These are phyloP conservation scores for Nepenthes alata DNA, from an alignment of 179 eudicot genomes.

Conservation along the genomic window DNA sequence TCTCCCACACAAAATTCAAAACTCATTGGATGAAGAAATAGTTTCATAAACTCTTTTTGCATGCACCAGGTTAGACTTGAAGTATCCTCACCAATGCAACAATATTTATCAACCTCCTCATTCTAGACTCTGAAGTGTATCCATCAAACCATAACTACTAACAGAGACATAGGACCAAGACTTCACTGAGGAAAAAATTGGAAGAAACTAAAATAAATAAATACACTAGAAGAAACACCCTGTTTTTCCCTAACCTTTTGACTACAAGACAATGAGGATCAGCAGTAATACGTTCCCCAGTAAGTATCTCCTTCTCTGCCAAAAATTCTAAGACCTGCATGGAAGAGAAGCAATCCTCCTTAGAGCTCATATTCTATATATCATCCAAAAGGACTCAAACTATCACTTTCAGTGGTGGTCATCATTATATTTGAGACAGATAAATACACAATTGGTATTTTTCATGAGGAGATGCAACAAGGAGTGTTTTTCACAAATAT, in stretches of 20 bases:
- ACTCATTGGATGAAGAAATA: too few species aligned
- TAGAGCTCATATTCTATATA: neutral
- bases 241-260: conserved; percentile 52
- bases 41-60: neutral
- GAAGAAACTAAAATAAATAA: neutral
- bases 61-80: too few species aligned
- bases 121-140: neutral
- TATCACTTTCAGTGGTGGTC: neutral
- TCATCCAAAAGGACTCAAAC: neutral
- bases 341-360: neutral
- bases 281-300: conserved; percentile 55
- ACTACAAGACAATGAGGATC: conserved; percentile 78
- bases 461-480: neutral
- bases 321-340: conserved; percentile 73
- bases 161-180: neutral
- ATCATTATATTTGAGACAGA: neutral
- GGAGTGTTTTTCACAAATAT: too few species aligned
- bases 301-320: conserved; percentile 61
- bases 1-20: neutral
- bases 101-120: neutral
- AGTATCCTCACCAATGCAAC: neutral
- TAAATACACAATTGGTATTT: neutral
- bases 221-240: neutral
- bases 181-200: neutral
- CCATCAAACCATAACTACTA: neutral